These are phyloP conservation scores for Fusarium buxicola DNA, from an alignment of 2,329 filamentous ascomycete species.

Conservation along the genomic window DNA sequence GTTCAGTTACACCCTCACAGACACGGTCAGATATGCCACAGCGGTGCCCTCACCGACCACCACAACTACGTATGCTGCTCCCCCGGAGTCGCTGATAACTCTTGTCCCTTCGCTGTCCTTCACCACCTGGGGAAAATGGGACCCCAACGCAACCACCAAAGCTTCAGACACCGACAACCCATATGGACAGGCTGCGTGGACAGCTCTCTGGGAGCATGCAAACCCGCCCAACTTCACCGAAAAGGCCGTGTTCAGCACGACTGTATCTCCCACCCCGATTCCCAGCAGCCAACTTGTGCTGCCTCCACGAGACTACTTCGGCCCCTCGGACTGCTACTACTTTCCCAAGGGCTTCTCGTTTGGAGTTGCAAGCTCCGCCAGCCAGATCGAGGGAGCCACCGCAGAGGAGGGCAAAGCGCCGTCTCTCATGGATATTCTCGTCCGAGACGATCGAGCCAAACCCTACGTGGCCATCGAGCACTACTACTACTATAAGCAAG, in stretches of 20 bases:
- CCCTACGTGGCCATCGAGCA: slow-evolving; percentile 59
- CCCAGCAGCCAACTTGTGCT: slow-evolving; percentile 65
- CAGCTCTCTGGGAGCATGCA: slow-evolving; percentile 49
- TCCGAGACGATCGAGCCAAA: slow-evolving; percentile 42
- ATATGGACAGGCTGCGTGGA: slow-evolving; percentile 50
- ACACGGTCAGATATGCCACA: slow-evolving; percentile 50
- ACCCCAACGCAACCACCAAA: slow-evolving; percentile 45
- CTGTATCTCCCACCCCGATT: slow-evolving; percentile 65
- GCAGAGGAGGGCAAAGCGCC: slow-evolving; percentile 58
- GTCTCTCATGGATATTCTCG: slow-evolving; percentile 56
- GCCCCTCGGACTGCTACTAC: slow-evolving; percentile 59
- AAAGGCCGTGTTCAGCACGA: slow-evolving; percentile 54
- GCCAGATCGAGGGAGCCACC: slow-evolving; percentile 60
- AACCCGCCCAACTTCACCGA: slow-evolving; percentile 52
- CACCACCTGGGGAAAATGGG: slow-evolving; percentile 52
- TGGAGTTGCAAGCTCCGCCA: slow-evolving; percentile 61
- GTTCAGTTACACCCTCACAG: slow-evolving; percentile 49
- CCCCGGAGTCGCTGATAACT: slow-evolving; percentile 43
- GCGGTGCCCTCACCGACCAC: slow-evolving; percentile 47
- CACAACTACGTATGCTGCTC: slow-evolving; percentile 47
- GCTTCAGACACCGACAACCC: slow-evolving; percentile 47
- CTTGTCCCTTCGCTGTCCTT: slow-evolving; percentile 46
- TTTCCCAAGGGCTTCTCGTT: slow-evolving; percentile 62
- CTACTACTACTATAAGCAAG: slow-evolving; percentile 68
- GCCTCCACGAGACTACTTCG: slow-evolving; percentile 64